These are phyloP conservation scores for Trichosporon sp. DNA, from an alignment of 1,284 basidiomycete species.

Conservation along the genomic window DNA sequence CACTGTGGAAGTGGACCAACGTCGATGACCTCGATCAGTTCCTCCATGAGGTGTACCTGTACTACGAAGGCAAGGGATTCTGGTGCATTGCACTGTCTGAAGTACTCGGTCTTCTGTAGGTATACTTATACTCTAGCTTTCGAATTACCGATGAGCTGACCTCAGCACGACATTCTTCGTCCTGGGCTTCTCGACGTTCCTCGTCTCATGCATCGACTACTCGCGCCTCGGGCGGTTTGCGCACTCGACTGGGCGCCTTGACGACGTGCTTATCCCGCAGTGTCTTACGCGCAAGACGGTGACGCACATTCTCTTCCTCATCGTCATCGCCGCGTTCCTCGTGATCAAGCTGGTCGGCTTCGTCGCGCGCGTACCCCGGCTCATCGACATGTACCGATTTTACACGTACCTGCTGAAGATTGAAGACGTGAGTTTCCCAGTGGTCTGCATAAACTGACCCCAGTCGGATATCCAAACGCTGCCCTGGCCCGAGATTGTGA, in stretches of 20 bases:
- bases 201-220: conserved; percentile 94
- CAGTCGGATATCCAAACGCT: conserved; percentile 97
- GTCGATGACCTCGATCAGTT: conserved; percentile 95
- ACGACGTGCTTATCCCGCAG: conserved; percentile 74
- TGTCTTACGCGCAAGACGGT: conserved; percentile 65
- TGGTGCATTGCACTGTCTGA: conserved; percentile 88
- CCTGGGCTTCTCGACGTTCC: conserved; percentile 92
- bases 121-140: not conserved
- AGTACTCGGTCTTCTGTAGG: conserved; percentile 87
- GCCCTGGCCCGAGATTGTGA: conserved; percentile 92
- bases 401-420: conserved; percentile 64
- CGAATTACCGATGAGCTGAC: conserved; percentile 15
- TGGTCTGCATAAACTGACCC: conserved; percentile 32
- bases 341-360: conserved; percentile 62
- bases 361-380: conserved; percentile 64
- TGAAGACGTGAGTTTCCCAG: conserved; percentile 59
- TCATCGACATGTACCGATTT: conserved; percentile 92
- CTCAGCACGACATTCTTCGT: conserved; percentile 93
- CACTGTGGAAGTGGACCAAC: conserved; percentile 98
- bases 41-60: conserved; percentile 85
- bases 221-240: conserved; percentile 63
- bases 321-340: conserved; percentile 80
- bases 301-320: conserved; percentile 66
- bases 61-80: conserved; percentile 94
- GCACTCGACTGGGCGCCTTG: conserved; percentile 60